Base-by-base conservation (phyloP, 1,139 yeast species). In the Pichia sp. region DNA sequence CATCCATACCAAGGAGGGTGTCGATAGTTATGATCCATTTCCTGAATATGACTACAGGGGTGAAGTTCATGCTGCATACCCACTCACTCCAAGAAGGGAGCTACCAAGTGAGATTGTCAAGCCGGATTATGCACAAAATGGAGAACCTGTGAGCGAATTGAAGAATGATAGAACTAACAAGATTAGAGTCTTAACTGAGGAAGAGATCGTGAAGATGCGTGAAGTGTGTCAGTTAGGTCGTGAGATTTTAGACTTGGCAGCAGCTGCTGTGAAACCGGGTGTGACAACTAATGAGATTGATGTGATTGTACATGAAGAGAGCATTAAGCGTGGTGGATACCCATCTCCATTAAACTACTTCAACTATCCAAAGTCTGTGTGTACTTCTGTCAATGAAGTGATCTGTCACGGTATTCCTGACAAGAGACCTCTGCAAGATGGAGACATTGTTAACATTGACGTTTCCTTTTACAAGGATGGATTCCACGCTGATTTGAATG, bases 371-470 rank as follows among this genome's bases (percentile, higher is more conserved):
- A 88, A 87, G 59, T 79, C 94, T 22, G 73, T 86, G 31, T 93
- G 98, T 63, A 86, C 96, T 1, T 86, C 96, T 6, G 78, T 93
- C 29, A 88, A 93, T 59, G 98, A 91, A 64, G 79, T 87, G 41
- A 84, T 91, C 44, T 91, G 99, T 59, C 99, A 91, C 59, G 99
- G 99, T 47, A 84, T 91, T 41, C 98, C 98, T 19, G 98, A 93
- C 59, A 72, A 83, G 62, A 74, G 88, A 38, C 77, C 76, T 27
- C 68, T 93, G 45, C 64, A 85, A 57, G 97, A 91, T 51, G 98
- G 99, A 36, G 99, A 93, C 58, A 91, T 93, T 48, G 70, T 93
- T 47, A 93, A 93, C 58, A 65, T 93, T 47, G 99, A 93, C 58
- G 86, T 93, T 33, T 72, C 96, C 4, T 61, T 93, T 38, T 91